Evolutionary conservation across 805 yeast genomes (phyloP).

Genomic region (Candida ficus): DNA sequence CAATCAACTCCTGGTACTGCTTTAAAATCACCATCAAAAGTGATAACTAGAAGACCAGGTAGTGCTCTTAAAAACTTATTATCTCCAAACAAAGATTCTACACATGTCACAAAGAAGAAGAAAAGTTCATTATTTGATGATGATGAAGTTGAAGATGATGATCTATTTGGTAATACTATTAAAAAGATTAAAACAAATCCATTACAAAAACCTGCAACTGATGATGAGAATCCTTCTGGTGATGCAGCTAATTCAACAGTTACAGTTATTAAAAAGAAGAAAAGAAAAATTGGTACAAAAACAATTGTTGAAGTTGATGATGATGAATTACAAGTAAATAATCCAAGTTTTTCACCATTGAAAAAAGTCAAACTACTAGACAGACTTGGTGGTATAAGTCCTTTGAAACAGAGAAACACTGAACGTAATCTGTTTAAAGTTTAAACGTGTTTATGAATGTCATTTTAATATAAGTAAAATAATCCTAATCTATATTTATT

Average conservation of each 20-base stretch:
- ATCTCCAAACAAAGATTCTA: constrained; percentile 13
- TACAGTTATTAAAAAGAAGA: constrained; percentile 13
- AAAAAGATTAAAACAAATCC: constrained; percentile 12
- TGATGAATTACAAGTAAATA: constrained; percentile 12
- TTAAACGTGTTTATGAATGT: too few relatives aligned
- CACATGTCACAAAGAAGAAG: constrained; percentile 3
- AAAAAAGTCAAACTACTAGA: constrained; percentile 24
- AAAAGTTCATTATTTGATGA: constrained; percentile 23
- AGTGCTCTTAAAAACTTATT: constrained; percentile 23
- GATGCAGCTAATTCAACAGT: background rate
- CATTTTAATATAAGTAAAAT: too few relatives aligned
- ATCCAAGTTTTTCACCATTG: constrained; percentile 14
- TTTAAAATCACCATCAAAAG: constrained; percentile 19
- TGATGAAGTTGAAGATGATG: constrained; percentile 26
- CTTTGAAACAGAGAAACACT: constrained; percentile 24
- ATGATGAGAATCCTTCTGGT: too few relatives aligned
- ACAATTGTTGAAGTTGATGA: constrained; percentile 19
- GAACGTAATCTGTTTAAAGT: constrained; percentile 23
- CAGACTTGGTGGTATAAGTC: constrained; percentile 22
- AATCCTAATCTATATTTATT: background rate
- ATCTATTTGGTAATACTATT: constrained; percentile 17
- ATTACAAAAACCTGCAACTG: background rate
- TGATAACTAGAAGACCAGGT: constrained; percentile 9
- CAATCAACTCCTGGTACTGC: constrained; percentile 24
- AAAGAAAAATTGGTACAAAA: constrained; percentile 19